phyloP scores from a whole-genome alignment of 176 grass and related monocot species.

The Alopecurus myosuroides region DNA sequence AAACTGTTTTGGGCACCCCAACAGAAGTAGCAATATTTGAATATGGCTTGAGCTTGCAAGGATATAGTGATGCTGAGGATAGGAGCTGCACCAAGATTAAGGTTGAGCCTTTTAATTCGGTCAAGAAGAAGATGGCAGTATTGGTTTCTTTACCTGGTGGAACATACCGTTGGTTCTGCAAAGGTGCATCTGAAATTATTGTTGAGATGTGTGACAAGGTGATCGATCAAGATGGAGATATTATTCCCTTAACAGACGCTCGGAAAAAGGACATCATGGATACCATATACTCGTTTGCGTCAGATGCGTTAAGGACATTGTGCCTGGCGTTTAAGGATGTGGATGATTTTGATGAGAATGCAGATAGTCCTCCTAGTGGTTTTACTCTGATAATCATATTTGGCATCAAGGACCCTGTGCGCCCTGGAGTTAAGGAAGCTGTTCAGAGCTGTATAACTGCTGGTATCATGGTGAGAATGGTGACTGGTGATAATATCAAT shows the following conservation, averaged over 20 bases:
- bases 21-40: conserved; percentile 87
- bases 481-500: conserved; percentile 95
- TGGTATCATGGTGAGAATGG: conserved; percentile 89
- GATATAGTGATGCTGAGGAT: conserved; percentile 30
- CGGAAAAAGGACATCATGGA: conserved; percentile 44
- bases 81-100: conserved; percentile 70
- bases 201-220: conserved; percentile 71
- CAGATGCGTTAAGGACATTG: conserved; percentile 77
- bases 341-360: conserved; percentile 34
- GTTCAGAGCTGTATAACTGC: conserved; percentile 68
- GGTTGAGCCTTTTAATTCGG: conserved; percentile 95
- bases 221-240: conserved; percentile 56
- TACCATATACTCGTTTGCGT: conserved; percentile 78
- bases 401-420: conserved; percentile 94
- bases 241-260: conserved; percentile 42
- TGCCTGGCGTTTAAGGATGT: conserved; percentile 83
- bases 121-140: conserved; percentile 90
- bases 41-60: conserved; percentile 71
- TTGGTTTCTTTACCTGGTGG: conserved; percentile 59
- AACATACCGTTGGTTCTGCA: conserved; percentile 57
- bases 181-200: conserved; percentile 90
- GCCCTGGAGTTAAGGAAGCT: conserved; percentile 84
- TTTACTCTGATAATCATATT: conserved; percentile 84
- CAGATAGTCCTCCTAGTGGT: conserved; percentile 56
- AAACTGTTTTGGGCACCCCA: conserved; percentile 76